A percentile compares a stretch with the other conserved stretches of the same genome.
Conservation (phyloP, 768 basidiomycete genomes). For the Boletellus ananas region DNA sequence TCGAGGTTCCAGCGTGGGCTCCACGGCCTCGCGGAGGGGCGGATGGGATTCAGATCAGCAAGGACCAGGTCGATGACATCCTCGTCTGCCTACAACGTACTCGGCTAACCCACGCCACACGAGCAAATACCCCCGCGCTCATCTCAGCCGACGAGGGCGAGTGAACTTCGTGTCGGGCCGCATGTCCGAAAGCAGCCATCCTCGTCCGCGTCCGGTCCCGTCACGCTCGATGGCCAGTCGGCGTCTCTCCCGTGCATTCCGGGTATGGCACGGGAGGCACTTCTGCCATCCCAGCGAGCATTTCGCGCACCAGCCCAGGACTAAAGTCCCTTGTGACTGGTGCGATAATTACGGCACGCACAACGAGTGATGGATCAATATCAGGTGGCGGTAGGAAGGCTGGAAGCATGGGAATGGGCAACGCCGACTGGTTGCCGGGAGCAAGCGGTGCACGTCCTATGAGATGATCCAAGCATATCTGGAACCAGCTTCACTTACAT, state of each 20-base stretch:
- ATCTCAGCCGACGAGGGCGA: slow-evolving; percentile 13
- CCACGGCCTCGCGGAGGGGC: slow-evolving; percentile 26
- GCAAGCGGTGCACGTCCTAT: slow-evolving; percentile 14
- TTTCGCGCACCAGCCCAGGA: slow-evolving; percentile 20
- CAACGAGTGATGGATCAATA: slow-evolving; percentile 43
- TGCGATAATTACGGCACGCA: slow-evolving; percentile 53
- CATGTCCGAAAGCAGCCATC: slow-evolving; percentile 12
- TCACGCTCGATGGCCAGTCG: background rate
- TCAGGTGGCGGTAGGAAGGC: slow-evolving; percentile 36
- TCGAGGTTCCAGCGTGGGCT: slow-evolving; percentile 29
- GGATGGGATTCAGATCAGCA: slow-evolving; percentile 14
- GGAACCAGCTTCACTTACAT: slow-evolving; percentile 33
- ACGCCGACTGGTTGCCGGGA: slow-evolving; percentile 29
- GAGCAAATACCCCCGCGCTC: slow-evolving; percentile 6
- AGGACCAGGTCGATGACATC: slow-evolving; percentile 1
- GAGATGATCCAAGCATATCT: slow-evolving; percentile 10
- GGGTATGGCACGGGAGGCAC: slow-evolving; percentile 22
- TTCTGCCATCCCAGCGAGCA: slow-evolving; percentile 21
- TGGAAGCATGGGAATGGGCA: slow-evolving; percentile 43
- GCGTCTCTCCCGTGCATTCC: slow-evolving; percentile 6
- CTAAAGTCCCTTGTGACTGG: slow-evolving; percentile 45
- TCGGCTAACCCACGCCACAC: slow-evolving; percentile 25
- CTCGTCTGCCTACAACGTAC: slow-evolving; percentile 24
- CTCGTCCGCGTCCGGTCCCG: background rate
- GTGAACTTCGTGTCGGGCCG: slow-evolving; percentile 14